Percentiles rank a stretch among this genome's conserved stretches.
These are phyloP conservation scores for Euphrasia confusa DNA, from an alignment of 257 asterid species.

Conservation along the genomic window DNA sequence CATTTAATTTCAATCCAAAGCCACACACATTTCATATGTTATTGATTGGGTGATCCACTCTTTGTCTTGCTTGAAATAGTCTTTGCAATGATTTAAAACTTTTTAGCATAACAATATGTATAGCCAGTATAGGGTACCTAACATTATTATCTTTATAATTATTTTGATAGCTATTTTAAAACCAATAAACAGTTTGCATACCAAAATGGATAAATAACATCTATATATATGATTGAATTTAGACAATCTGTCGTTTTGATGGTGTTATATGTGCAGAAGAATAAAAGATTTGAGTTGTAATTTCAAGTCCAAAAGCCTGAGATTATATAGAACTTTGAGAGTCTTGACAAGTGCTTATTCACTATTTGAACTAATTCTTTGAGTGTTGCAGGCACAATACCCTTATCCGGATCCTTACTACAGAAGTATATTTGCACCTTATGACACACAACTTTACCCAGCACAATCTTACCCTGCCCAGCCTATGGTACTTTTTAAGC, in stretches of 20 bases:
- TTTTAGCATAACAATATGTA: too few species aligned
- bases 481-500: conserved; percentile 58
- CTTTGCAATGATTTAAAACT: too few species aligned
- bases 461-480: conserved; percentile 79
- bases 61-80: too few species aligned
- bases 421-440: conserved; percentile 83
- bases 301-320: not conserved
- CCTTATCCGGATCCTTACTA: conserved; percentile 91
- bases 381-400: conserved; percentile 59
- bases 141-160: too few species aligned
- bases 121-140: too few species aligned
- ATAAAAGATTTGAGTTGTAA: conserved; percentile 5
- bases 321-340: conserved; percentile 3
- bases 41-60: too few species aligned
- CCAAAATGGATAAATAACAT: too few species aligned
- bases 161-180: too few species aligned
- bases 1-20: not conserved
- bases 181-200: too few species aligned
- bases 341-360: conserved; percentile 18
- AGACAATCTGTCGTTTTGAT: not conserved
- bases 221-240: too few species aligned
- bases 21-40: too few species aligned
- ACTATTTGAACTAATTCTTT: not conserved
- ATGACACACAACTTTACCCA: conserved; percentile 70
- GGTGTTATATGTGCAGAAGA: not conserved